A percentile compares a stretch with the other conserved stretches of the same genome.
Conservation (phyloP, 2,329 filamentous ascomycete genomes). For the Pseudogymnoascus sp. region DNA sequence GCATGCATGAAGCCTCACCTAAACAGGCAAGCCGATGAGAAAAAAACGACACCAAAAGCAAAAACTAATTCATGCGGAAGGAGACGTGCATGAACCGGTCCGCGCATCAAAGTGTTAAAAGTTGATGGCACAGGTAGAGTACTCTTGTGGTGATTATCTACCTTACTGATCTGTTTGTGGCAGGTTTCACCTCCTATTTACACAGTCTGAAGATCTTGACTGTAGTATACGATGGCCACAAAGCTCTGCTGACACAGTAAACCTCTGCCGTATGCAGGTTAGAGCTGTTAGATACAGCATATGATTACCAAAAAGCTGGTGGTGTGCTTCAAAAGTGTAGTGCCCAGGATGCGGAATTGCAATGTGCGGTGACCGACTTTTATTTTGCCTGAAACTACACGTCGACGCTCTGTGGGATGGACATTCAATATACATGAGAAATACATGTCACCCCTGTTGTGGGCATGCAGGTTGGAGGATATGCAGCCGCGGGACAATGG, state of each 20-base stretch:
- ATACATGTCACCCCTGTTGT: background rate
- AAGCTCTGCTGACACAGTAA: background rate
- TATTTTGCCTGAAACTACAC: constrained; percentile 7
- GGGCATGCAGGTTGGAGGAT: background rate
- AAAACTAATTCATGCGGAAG: constrained; percentile 1
- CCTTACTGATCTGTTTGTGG: background rate
- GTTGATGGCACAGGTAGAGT: background rate
- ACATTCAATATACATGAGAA: background rate
- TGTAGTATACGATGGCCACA: background rate
- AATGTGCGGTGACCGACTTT: constrained; percentile 1
- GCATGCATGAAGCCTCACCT: background rate
- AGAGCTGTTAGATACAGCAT: background rate
- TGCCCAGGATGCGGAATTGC: background rate
- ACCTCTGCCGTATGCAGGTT: background rate
- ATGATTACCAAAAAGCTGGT: background rate
- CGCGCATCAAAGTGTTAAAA: background rate
- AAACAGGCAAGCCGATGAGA: background rate
- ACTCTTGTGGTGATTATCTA: background rate
- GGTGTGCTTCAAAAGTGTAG: background rate
- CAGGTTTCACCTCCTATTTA: background rate
- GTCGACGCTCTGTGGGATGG: background rate
- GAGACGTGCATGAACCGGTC: constrained; percentile 5
- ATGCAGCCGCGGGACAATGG: constrained; percentile 1
- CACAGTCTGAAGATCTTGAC: background rate
- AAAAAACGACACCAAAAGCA: background rate